Evolutionary conservation across 1,284 basidiomycete genomes (phyloP).

Genomic region (Melampsora americana): DNA sequence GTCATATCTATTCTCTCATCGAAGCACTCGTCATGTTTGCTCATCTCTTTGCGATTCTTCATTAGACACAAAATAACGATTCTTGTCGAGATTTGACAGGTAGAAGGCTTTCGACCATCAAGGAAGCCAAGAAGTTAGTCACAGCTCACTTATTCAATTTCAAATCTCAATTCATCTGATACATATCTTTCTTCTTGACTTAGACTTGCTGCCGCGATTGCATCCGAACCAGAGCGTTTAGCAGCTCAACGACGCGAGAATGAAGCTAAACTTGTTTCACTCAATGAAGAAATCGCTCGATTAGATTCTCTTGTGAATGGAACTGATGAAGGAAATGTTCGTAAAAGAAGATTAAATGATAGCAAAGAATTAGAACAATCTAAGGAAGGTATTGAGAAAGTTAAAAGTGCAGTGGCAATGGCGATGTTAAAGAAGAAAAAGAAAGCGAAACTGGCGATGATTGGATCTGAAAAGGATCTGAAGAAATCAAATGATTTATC

Average conservation of each 20-base stretch:
- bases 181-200: background rate
- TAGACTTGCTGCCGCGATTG: conserved; percentile 63
- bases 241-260: conserved; percentile 45
- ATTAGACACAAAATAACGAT: conserved; percentile 72
- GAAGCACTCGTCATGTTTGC: background rate
- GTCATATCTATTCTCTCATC: background rate
- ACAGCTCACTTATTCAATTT: conserved; percentile 3
- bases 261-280: conserved; percentile 55
- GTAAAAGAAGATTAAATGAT: conserved; percentile 87
- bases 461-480: no score
- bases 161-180: conserved; percentile 2
- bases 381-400: conserved; percentile 83
- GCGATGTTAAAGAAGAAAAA: conserved; percentile 52
- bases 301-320: conserved; percentile 52
- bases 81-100: conserved; percentile 91
- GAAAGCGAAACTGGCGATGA: background rate
- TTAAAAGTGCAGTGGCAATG: conserved; percentile 80
- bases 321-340: conserved; percentile 59
- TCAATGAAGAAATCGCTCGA: conserved; percentile 52
- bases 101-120: conserved; percentile 82
- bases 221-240: conserved; percentile 49
- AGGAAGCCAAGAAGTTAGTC: conserved; percentile 84
- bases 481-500: no score
- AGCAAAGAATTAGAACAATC: conserved; percentile 88
- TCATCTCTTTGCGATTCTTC: conserved; percentile 11